These are phyloP conservation scores for Corchorus olitorius DNA, from an alignment of 345 rosid species.

Conservation along the genomic window DNA sequence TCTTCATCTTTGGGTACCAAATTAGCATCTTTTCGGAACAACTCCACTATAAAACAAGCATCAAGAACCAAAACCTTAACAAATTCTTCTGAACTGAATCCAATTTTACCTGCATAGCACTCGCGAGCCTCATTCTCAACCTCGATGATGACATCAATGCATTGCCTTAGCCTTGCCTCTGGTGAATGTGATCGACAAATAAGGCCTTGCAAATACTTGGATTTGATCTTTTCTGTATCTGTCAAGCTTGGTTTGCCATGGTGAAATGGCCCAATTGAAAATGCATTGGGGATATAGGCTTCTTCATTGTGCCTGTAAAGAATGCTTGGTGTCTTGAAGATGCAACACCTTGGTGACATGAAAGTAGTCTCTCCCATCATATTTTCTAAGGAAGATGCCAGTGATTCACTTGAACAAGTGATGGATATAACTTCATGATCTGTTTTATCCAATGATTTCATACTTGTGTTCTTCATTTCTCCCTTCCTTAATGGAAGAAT, in stretches of 20 bases:
- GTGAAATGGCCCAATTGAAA: conserved; percentile 33
- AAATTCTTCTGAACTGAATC: background rate
- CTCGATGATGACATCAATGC: background rate
- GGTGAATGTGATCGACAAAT: conserved; percentile 4
- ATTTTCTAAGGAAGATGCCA: conserved; percentile 8
- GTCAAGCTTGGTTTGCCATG: background rate
- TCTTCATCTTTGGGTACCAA: background rate
- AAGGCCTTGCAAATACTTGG: conserved; percentile 20
- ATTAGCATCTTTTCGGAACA: conserved; percentile 15
- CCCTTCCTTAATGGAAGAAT: background rate
- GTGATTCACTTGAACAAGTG: background rate
- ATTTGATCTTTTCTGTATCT: conserved; percentile 15
- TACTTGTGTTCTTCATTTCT: background rate
- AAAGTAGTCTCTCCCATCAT: conserved; percentile 11
- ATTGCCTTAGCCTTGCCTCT: background rate
- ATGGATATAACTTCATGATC: background rate
- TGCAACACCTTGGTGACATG: conserved; percentile 20
- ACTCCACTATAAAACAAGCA: conserved; percentile 35
- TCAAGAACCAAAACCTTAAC: conserved; percentile 34
- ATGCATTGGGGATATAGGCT: conserved; percentile 29
- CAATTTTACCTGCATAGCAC: conserved; percentile 17
- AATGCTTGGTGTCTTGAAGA: conserved; percentile 21
- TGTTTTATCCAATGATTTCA: background rate
- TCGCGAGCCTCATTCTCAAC: conserved; percentile 23
- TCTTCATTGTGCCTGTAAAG: conserved; percentile 23